Percentiles rank a stretch among this genome's conserved stretches.
phyloP scores from a whole-genome alignment of 1,284 basidiomycete genomes.

The Ceratobasidium sp. region DNA sequence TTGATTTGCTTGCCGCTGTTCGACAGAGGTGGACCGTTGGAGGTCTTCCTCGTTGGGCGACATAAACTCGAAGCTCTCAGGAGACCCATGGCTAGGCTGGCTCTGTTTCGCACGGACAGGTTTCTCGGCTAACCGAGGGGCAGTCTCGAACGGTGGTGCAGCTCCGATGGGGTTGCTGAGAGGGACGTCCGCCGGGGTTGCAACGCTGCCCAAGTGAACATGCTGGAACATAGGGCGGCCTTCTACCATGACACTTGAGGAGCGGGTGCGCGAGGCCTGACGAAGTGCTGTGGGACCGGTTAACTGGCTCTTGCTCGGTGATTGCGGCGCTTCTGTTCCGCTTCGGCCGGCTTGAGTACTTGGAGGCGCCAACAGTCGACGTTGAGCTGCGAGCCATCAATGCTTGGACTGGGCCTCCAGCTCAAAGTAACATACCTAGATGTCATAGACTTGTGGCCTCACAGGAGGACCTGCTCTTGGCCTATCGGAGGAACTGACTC shows the following conservation, averaged over 20 bases:
- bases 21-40: not conserved
- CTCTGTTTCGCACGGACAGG: slow-evolving; percentile 18
- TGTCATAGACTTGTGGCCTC: no score
- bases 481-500: no score
- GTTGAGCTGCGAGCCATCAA: no score
- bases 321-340: slow-evolving; percentile 23
- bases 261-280: slow-evolving; percentile 35
- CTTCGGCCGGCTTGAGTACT: slow-evolving; percentile 1
- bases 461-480: no score
- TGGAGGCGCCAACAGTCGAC: not conserved
- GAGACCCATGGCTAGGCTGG: slow-evolving; percentile 20
- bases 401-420: not conserved
- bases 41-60: not conserved
- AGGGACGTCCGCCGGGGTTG: slow-evolving; percentile 12
- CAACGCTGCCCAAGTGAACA: slow-evolving; percentile 33
- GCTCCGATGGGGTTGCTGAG: not conserved
- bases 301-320: slow-evolving; percentile 14
- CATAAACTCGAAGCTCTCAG: slow-evolving; percentile 23
- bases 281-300: slow-evolving; percentile 15
- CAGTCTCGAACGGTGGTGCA: slow-evolving; percentile 7
- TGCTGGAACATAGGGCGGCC: slow-evolving; percentile 22
- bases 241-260: slow-evolving; percentile 35
- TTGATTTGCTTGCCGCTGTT: slow-evolving; percentile 6
- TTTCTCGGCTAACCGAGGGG: slow-evolving; percentile 12
- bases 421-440: not conserved